These are phyloP conservation scores for Baeospora myosura DNA, from an alignment of 1,284 basidiomycete species.

Conservation along the genomic window DNA sequence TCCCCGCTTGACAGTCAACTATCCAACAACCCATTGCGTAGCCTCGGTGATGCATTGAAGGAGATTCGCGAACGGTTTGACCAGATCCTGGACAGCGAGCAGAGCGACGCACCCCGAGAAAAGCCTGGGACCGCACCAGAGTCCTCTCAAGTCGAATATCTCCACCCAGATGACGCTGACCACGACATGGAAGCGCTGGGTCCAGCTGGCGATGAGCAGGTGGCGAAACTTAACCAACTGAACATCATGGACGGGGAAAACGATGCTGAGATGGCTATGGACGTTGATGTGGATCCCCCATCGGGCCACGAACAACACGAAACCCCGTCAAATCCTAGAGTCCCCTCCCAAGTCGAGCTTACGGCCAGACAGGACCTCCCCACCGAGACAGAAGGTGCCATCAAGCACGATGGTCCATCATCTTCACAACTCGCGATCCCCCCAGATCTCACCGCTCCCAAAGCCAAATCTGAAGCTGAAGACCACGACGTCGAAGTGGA, in stretches of 20 bases:
- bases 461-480: slow-evolving; percentile 29
- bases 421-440: slow-evolving; percentile 14
- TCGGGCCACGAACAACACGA: background rate
- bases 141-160: slow-evolving; percentile 72
- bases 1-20: slow-evolving; percentile 33
- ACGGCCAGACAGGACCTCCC: background rate
- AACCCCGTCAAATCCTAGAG: slow-evolving; percentile 17
- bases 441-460: slow-evolving; percentile 17
- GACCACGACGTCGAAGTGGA: slow-evolving; percentile 50
- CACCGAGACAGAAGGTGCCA: slow-evolving; percentile 35
- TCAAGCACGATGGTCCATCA: slow-evolving; percentile 32
- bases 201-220: slow-evolving; percentile 77
- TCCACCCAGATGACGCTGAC: slow-evolving; percentile 66
- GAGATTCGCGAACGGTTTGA: slow-evolving; percentile 83
- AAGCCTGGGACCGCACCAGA: slow-evolving; percentile 29
- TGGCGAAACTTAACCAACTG: slow-evolving; percentile 76
- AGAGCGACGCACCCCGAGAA: slow-evolving; percentile 23
- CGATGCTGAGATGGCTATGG: slow-evolving; percentile 34
- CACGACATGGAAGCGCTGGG: slow-evolving; percentile 88
- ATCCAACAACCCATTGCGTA: slow-evolving; percentile 62
- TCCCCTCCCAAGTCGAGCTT: too few species aligned
- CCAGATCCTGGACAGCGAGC: slow-evolving; percentile 65
- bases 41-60: slow-evolving; percentile 80
- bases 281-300: slow-evolving; percentile 27
- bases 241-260: slow-evolving; percentile 62